A percentile compares a stretch with the other conserved stretches of the same genome.
phyloP scores from a whole-genome alignment of 2,329 filamentous ascomycete species.

The Colletotrichum coccodes region DNA sequence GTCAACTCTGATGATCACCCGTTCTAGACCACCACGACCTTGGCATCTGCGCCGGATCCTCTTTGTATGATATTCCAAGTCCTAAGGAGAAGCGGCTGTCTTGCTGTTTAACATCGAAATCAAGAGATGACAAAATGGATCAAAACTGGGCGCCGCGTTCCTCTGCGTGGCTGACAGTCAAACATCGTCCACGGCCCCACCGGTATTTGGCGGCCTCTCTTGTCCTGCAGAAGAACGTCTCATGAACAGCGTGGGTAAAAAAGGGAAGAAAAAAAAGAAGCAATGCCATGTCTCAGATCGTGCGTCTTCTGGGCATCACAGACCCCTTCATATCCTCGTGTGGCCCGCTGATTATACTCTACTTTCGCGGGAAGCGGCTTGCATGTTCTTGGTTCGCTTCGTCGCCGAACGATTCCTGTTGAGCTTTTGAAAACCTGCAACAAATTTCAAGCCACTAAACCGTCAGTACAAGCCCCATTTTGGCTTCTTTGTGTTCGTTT shows the following conservation, averaged over 20 bases:
- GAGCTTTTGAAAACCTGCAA: neutral
- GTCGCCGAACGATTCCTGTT: neutral
- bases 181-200: neutral
- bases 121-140: neutral
- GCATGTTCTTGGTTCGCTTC: neutral
- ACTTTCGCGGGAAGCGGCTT: neutral
- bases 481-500: neutral
- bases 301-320: neutral
- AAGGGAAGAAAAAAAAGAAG: neutral
- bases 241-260: neutral
- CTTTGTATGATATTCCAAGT: neutral
- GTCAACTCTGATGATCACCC: neutral
- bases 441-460: neutral
- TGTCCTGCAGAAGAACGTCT: conserved; percentile 2
- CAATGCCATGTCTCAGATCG: conserved; percentile 6
- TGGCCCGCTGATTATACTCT: neutral
- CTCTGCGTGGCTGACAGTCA: neutral
- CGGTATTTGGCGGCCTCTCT: neutral
- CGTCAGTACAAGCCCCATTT: neutral
- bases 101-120: neutral
- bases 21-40: neutral
- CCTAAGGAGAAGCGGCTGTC: neutral
- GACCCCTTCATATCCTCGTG: neutral
- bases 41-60: neutral
- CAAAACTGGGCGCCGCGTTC: neutral